These are phyloP conservation scores for Rhodofomes roseus DNA, from an alignment of 1,284 basidiomycete species.

Conservation along the genomic window DNA sequence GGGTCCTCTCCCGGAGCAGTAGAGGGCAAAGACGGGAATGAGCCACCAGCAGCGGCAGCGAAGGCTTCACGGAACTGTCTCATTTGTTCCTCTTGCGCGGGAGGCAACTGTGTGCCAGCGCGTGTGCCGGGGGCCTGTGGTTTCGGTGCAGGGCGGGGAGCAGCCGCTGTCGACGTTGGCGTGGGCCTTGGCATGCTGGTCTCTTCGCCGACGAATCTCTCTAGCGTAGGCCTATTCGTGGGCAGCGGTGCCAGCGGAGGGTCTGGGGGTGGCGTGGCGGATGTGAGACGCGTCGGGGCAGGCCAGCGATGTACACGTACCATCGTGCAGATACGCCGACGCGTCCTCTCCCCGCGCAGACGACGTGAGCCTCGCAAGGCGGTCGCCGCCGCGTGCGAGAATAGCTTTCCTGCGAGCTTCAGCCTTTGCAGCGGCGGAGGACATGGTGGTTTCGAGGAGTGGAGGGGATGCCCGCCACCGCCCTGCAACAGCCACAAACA, in stretches of 20 bases:
- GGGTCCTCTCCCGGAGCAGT: conserved; percentile 23
- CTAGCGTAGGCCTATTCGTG: conserved; percentile 23
- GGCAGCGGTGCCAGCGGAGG: conserved; percentile 38
- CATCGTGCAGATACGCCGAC: conserved; percentile 51
- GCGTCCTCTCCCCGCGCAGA: conserved; percentile 72
- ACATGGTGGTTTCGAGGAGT: conserved; percentile 22
- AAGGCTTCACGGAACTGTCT: conserved; percentile 61
- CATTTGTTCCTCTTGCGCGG: conserved; percentile 50
- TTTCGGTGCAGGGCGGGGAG: conserved; percentile 12
- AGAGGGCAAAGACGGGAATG: conserved; percentile 9
- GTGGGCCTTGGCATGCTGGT: conserved; percentile 44
- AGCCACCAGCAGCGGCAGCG: conserved; percentile 34
- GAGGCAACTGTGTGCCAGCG: conserved; percentile 14
- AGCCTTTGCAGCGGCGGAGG: conserved; percentile 51
- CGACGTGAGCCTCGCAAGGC: conserved; percentile 70
- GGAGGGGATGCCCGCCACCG: conserved; percentile 8
- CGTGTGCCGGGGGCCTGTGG: conserved; percentile 12
- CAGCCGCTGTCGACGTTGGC: conserved; percentile 28
- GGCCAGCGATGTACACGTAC: conserved; percentile 31
- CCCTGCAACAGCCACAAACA: conserved; percentile 10
- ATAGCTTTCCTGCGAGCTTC: conserved; percentile 75
- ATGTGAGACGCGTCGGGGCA: background rate
- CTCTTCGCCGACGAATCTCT: conserved; percentile 64
- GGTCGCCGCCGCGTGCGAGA: conserved; percentile 61
- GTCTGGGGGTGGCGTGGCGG: conserved; percentile 27